Evolutionary conservation across 129 eudicot species (phyloP), one percentile per base, ranked within the genome.

Genomic region (Flaveria trinervia): DNA sequence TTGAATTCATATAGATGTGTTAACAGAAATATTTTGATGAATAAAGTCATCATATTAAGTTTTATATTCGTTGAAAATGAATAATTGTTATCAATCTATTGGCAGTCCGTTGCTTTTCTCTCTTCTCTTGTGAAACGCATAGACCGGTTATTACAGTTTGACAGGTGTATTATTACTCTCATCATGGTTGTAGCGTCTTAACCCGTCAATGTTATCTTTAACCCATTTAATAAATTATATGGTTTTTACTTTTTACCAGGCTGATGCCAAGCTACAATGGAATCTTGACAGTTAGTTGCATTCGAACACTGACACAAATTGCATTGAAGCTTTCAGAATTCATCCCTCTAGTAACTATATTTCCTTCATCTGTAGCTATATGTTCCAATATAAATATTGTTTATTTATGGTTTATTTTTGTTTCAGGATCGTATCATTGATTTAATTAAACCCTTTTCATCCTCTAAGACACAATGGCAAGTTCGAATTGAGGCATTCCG

Each of bases 221-320:
- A 72, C 70, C 62, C 43, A 79, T 75, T 50, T 9, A 50, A 49
- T 36, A 36, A 36, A 36, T 70, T 61, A 16, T 10, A 43, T 83
- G 56, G 9, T 48, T 44, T 73, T 66, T 65, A 33, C 64, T 45
- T 33, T 73, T 61, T 57, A 43, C 57, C 79, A 93, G 98, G 85
- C 84, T 94, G 80, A 94, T 94, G 93, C 96, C 98, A 46, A 94
- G 97, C 85, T 87, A 89, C 83, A 94, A 94, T 78, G 98, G 98
- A 39, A 83, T 94, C 77, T 78, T 94, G 76, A 89, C 97, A 57
- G 77, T 86, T 76, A 86, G 97, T 77, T 94, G 98, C 80, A 89
- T 94, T 73, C 88, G 89, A 36, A 79, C 97, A 7, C 78, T 94
- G 79, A 86, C 93, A 41, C 97, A 87, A 69, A 87, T 91, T 72